phyloP scores from a whole-genome alignment of 2,329 filamentous ascomycete species.

The Pseudonectria foliicola region DNA sequence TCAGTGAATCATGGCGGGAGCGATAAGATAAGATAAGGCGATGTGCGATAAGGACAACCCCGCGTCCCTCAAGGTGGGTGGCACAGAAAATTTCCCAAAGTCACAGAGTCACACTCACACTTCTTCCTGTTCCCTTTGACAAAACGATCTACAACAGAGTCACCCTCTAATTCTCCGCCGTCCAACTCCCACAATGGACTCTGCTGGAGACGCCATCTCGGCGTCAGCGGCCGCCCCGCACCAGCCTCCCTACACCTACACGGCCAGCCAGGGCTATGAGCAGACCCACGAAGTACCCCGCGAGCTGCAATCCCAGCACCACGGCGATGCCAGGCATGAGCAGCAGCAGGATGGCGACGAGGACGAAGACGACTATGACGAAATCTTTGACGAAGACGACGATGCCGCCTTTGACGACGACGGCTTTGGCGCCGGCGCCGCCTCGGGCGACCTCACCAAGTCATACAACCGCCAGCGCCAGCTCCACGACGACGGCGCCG shows the following conservation, averaged over 20 bases:
- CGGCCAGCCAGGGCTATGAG: slow-evolving; percentile 37
- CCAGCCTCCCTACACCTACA: slow-evolving; percentile 38
- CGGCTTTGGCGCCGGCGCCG: slow-evolving; percentile 48
- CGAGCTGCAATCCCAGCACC: slow-evolving; percentile 22
- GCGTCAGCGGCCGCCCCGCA: slow-evolving; percentile 35
- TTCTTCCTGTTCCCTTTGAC: no score
- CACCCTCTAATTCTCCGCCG: neutral
- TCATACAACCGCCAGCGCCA: slow-evolving; percentile 80
- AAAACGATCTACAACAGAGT: no score
- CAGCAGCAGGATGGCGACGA: slow-evolving; percentile 15
- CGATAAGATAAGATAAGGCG: slow-evolving; percentile 11
- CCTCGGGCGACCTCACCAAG: slow-evolving; percentile 64
- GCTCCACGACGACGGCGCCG: slow-evolving; percentile 41
- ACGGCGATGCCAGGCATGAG: slow-evolving; percentile 14
- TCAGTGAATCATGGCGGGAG: neutral
- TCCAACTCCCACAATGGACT: slow-evolving; percentile 13
- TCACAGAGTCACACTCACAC: slow-evolving; percentile 1
- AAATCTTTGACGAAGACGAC: slow-evolving; percentile 28
- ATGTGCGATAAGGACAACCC: slow-evolving; percentile 16
- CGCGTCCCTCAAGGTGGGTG: slow-evolving; percentile 14
- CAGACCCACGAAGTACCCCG: slow-evolving; percentile 28
- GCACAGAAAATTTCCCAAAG: slow-evolving; percentile 16
- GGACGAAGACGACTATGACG: slow-evolving; percentile 18
- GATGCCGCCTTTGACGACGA: slow-evolving; percentile 57
- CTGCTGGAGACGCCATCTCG: slow-evolving; percentile 8